Base-by-base conservation (phyloP, 805 yeast species). In the Candida ortonii region DNA sequence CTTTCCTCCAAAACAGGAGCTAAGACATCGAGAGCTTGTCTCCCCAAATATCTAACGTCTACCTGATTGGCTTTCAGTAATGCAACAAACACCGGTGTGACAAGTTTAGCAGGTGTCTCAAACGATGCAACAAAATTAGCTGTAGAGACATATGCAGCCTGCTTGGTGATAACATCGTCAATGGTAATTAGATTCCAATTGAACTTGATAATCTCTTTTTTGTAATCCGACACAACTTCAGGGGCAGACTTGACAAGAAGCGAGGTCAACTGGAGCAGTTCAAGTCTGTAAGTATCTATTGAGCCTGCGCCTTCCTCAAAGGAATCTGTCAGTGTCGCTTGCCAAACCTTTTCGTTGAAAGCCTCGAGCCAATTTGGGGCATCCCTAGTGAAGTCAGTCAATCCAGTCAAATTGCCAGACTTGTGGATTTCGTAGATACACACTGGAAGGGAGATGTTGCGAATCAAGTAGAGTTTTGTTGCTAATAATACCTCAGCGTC, bases 111-210 rank as follows among this genome's bases (percentile, higher is more conserved):
- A 6, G 96, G 94, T 1, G 96, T 87, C 28, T 88, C 97, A 53
- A 79, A 93, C 1, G 82, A 83, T 0, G 87, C 74, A 40, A 93
- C 88, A 58, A 90, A 93, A 54, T 78, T 78, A 0, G 95, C 75
- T 2, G 94, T 88, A 0, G 89, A 78, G 20, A 88, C 85, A 55
- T 90, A 89, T 0, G 97, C 97, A 3, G 93, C 85, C 49, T 89
- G 95, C 53, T 93, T 93, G 16, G 95, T 77, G 32, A 88, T 74
- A 33, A 80, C 73, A 54, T 93, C 99, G 43, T 89, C 97, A 20
- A 89, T 64, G 47, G 86, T 86, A 52, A 93, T 81, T 50, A 80
- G 84, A 47, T 85, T 84, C 99, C 99, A 93, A 48, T 88, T 84
- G 62, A 88, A 93, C 57, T 86, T 87, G 57, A 93, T 86, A 26